These are phyloP conservation scores for Skeletonema tropicum DNA, from an alignment of 108 stramenopile genomes.

Conservation along the genomic window DNA sequence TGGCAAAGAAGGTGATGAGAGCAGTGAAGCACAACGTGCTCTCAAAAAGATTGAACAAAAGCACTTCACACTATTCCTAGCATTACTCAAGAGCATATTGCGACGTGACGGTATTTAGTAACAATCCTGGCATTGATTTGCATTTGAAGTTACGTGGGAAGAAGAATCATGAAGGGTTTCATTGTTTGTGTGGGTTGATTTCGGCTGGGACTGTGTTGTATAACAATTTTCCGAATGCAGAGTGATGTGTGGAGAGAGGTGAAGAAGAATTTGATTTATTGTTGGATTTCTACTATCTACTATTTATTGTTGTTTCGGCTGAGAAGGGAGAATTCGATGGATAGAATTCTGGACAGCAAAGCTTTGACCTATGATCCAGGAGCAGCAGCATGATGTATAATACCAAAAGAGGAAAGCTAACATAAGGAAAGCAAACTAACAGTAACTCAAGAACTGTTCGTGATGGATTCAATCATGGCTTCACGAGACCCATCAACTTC, in stretches of 20 bases:
- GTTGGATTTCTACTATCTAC: background rate
- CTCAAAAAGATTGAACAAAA: constrained; percentile 49
- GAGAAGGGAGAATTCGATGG: too few relatives aligned
- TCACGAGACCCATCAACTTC: constrained; percentile 20
- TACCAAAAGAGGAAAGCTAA: too few relatives aligned
- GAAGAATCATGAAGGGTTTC: constrained; percentile 85
- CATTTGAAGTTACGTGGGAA: constrained; percentile 69
- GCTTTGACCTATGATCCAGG: too few relatives aligned
- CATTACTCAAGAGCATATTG: constrained; percentile 73
- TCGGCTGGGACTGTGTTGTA: constrained; percentile 80
- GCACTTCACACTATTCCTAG: constrained; percentile 65
- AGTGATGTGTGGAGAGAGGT: background rate
- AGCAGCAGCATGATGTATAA: too few relatives aligned
- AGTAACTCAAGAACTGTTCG: background rate
- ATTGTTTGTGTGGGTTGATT: constrained; percentile 76
- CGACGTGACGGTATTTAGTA: constrained; percentile 83
- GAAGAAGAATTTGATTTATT: background rate
- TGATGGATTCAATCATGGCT: background rate
- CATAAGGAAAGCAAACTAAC: background rate
- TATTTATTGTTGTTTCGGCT: too few relatives aligned
- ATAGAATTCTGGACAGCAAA: too few relatives aligned
- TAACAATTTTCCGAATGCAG: constrained; percentile 77
- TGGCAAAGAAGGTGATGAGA: background rate
- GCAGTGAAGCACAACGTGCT: background rate
- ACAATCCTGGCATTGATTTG: constrained; percentile 83